These are phyloP conservation scores for Penicillium concentricum DNA, from an alignment of 2,329 filamentous ascomycete genomes.

Conservation along the genomic window DNA sequence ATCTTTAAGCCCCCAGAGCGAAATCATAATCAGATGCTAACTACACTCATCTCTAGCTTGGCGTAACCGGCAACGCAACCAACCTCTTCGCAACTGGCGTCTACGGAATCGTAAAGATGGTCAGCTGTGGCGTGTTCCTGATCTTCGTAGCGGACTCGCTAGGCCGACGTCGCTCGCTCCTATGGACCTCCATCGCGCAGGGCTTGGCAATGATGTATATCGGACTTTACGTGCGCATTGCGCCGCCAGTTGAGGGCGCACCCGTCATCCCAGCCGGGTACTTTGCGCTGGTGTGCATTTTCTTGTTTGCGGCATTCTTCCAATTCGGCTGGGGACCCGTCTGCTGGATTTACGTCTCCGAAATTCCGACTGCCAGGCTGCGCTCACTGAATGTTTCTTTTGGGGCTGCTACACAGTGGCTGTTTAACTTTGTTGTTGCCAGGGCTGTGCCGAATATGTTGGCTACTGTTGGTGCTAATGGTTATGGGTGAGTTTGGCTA, in stretches of 20 bases:
- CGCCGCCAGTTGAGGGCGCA: conserved; percentile 50
- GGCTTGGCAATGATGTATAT: conserved; percentile 66
- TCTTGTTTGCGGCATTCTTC: conserved; percentile 69
- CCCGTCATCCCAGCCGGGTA: conserved; percentile 66
- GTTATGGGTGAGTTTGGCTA: conserved; percentile 47
- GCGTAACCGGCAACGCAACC: conserved; percentile 56
- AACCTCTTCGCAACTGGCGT: conserved; percentile 71
- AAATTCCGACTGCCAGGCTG: conserved; percentile 67
- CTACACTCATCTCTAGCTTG: conserved; percentile 49
- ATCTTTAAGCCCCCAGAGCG: neutral
- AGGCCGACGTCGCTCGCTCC: conserved; percentile 61
- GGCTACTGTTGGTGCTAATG: conserved; percentile 50
- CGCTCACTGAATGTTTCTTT: conserved; percentile 67
- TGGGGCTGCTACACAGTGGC: conserved; percentile 67
- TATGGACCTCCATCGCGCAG: conserved; percentile 65
- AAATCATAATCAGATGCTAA: neutral
- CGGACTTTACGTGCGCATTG: conserved; percentile 61
- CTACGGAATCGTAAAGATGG: conserved; percentile 70
- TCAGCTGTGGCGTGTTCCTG: conserved; percentile 63
- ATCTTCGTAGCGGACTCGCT: conserved; percentile 68
- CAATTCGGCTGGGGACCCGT: conserved; percentile 70
- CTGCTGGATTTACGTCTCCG: conserved; percentile 70
- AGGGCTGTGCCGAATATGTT: conserved; percentile 68
- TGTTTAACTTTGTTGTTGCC: conserved; percentile 73
- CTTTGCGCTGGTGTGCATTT: conserved; percentile 68